A percentile compares a stretch with the other conserved stretches of the same genome.
Conservation (phyloP, 805 yeast species). For the Suhomyces vadensis region DNA sequence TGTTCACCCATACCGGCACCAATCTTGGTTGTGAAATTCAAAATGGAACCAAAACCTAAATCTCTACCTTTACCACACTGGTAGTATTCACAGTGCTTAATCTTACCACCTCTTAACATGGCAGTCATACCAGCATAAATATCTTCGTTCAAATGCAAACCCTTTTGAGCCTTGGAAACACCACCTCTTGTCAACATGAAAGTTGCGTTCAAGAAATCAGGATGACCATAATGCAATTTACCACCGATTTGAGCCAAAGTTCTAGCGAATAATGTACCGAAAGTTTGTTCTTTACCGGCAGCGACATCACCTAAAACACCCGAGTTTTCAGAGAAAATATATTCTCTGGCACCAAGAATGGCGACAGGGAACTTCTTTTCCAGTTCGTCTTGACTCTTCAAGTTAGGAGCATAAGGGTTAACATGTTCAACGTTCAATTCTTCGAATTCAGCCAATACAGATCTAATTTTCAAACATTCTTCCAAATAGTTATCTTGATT, state of each 20-base stretch:
- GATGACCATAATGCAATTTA: slow-evolving; percentile 85
- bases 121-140: slow-evolving; percentile 89
- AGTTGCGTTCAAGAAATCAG: slow-evolving; percentile 75
- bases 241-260: slow-evolving; percentile 85
- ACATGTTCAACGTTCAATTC: slow-evolving; percentile 73
- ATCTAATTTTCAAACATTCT: slow-evolving; percentile 81
- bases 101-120: slow-evolving; percentile 79
- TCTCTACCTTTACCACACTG: slow-evolving; percentile 93
- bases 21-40: slow-evolving; percentile 83
- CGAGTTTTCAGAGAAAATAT: slow-evolving; percentile 81
- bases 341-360: slow-evolving; percentile 84
- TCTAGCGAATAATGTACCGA: slow-evolving; percentile 82
- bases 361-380: slow-evolving; percentile 66
- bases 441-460: slow-evolving; percentile 80
- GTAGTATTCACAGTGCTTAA: slow-evolving; percentile 82
- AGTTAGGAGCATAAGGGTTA: slow-evolving; percentile 77
- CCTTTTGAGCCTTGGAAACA: slow-evolving; percentile 83
- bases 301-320: slow-evolving; percentile 89
- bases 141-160: slow-evolving; percentile 84
- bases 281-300: slow-evolving; percentile 88
- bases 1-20: slow-evolving; percentile 96
- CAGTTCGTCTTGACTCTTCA: slow-evolving; percentile 56
- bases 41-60: slow-evolving; percentile 81
- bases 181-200: slow-evolving; percentile 88
- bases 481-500: slow-evolving; percentile 85